phyloP scores from a whole-genome alignment of 2,329 filamentous ascomycete species.

The Periconia digitata region DNA sequence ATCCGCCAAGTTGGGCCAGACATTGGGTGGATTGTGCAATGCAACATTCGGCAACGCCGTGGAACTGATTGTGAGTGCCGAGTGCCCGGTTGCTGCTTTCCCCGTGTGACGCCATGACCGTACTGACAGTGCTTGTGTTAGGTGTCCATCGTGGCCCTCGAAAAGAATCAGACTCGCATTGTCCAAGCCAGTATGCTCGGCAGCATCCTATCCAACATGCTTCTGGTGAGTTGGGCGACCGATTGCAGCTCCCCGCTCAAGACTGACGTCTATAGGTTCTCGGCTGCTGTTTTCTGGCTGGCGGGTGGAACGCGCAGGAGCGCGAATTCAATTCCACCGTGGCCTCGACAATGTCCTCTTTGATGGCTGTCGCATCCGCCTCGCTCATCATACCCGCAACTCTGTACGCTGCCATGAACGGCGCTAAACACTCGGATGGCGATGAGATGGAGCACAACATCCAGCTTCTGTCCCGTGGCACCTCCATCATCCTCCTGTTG shows the following conservation, averaged over 20 bases:
- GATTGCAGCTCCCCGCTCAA: conserved; percentile 18
- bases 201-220: conserved; percentile 90
- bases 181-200: conserved; percentile 98
- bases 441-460: conserved; percentile 48
- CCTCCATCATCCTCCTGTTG: conserved; percentile 55
- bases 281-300: conserved; percentile 56
- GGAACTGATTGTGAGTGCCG: conserved; percentile 66
- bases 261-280: conserved; percentile 53
- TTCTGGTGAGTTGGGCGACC: conserved; percentile 60
- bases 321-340: conserved; percentile 70
- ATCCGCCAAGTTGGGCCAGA: conserved; percentile 70
- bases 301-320: conserved; percentile 48
- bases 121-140: conserved; percentile 40
- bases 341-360: conserved; percentile 72
- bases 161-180: conserved; percentile 83
- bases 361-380: conserved; percentile 59
- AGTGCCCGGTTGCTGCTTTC: conserved; percentile 5
- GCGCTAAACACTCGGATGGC: conserved; percentile 31
- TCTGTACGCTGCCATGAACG: conserved; percentile 51
- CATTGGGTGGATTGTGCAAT: conserved; percentile 72
- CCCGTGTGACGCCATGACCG: background rate
- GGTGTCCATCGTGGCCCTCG: conserved; percentile 90
- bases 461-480: conserved; percentile 55
- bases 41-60: conserved; percentile 80
- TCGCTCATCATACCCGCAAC: conserved; percentile 58